Conservation (phyloP, 768 basidiomycete genomes). For the Candolleomyces efflorescens region DNA sequence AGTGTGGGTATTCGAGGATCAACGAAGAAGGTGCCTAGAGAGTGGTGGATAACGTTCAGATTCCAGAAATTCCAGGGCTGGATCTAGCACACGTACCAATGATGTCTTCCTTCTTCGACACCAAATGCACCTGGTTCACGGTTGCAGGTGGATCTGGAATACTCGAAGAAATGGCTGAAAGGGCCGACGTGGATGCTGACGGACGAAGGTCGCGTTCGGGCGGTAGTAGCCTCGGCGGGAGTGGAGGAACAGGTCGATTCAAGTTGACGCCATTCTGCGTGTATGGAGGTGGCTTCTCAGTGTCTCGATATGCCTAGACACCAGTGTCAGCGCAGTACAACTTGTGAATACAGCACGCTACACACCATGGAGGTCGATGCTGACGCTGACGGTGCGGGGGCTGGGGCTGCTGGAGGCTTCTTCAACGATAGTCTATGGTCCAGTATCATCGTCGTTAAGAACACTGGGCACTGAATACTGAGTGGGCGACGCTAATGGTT, state of each 20-base stretch:
- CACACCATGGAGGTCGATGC: background rate
- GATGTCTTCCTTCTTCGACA: constrained; percentile 26
- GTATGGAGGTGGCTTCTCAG: constrained; percentile 1
- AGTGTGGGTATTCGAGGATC: constrained; percentile 31
- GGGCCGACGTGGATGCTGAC: background rate
- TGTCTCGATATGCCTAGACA: background rate
- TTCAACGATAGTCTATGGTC: background rate
- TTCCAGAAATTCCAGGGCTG: background rate
- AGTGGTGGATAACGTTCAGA: background rate
- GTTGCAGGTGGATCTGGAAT: constrained; percentile 23
- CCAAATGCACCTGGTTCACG: constrained; percentile 29
- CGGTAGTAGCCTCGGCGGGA: background rate
- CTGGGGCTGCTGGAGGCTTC: background rate
- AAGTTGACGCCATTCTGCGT: background rate
- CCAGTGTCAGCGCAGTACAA: background rate
- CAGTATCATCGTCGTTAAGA: background rate
- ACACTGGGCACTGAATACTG: no score
- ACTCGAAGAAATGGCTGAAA: constrained; percentile 32
- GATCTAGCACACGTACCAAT: constrained; percentile 19
- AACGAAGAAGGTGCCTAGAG: constrained; percentile 38
- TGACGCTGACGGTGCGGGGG: background rate
- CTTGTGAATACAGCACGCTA: background rate
- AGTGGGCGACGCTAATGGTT: background rate
- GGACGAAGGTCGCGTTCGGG: background rate
- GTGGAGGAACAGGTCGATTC: background rate